These are phyloP conservation scores for Poterioochromonas sp. DNA, from an alignment of 352 stramenopile species.

Conservation along the genomic window DNA sequence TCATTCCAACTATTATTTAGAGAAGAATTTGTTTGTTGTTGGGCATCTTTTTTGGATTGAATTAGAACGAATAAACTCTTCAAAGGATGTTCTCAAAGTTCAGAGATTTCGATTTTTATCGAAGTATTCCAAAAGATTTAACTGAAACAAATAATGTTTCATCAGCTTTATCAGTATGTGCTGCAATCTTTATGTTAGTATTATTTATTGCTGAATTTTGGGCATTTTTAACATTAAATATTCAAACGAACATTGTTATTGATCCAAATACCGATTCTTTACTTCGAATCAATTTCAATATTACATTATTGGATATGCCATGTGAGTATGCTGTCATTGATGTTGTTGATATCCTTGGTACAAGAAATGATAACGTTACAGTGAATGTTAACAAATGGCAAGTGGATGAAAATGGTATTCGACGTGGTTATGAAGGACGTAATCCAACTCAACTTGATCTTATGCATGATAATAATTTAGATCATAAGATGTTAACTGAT, in stretches of 20 bases:
- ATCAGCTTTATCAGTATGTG: slow-evolving; percentile 10
- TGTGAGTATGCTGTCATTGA: slow-evolving; percentile 93
- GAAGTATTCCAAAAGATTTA: slow-evolving; percentile 50
- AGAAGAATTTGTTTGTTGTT: neutral
- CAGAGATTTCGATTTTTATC: slow-evolving; percentile 47
- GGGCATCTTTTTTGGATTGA: neutral
- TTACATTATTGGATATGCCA: slow-evolving; percentile 89
- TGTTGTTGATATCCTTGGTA: slow-evolving; percentile 91
- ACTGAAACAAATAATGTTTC: slow-evolving; percentile 47
- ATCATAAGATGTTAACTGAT: slow-evolving; percentile 54
- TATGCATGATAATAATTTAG: slow-evolving; percentile 49
- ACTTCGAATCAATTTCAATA: slow-evolving; percentile 96
- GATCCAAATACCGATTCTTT: slow-evolving; percentile 42
- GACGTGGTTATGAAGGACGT: slow-evolving; percentile 54
- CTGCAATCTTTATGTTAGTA: slow-evolving; percentile 69
- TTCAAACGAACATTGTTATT: slow-evolving; percentile 62
- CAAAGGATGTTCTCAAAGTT: slow-evolving; percentile 1
- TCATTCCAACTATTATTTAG: neutral
- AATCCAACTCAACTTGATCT: slow-evolving; percentile 56
- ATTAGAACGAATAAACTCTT: neutral
- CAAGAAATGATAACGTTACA: slow-evolving; percentile 93
- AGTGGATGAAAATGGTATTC: slow-evolving; percentile 66
- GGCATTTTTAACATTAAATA: slow-evolving; percentile 66
- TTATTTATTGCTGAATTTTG: slow-evolving; percentile 78
- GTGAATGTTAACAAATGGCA: slow-evolving; percentile 93